phyloP scores from a whole-genome alignment of 1,139 yeast genomes.

The Geotrichum klebahnii region DNA sequence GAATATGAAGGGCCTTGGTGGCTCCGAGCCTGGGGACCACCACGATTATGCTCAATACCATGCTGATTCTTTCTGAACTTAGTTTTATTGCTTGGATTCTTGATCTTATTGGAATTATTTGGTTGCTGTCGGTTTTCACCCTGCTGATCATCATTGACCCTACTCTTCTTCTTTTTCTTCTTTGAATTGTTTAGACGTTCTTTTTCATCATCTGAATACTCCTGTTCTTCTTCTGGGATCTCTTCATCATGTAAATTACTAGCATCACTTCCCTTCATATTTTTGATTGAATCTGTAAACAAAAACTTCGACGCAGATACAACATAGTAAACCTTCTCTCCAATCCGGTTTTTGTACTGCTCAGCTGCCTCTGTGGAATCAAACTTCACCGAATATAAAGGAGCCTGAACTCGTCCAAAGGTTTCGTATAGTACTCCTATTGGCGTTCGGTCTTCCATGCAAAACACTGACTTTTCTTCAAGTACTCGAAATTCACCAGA shows the following conservation, averaged over 20 bases:
- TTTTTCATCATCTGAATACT: constrained; percentile 87
- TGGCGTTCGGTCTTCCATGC: constrained; percentile 65
- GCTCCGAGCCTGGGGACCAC: not conserved
- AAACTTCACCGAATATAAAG: constrained; percentile 73
- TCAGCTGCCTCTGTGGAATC: constrained; percentile 50
- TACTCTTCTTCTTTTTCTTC: constrained; percentile 49
- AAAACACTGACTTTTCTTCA: constrained; percentile 75
- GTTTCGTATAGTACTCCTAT: constrained; percentile 87
- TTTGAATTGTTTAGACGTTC: constrained; percentile 58
- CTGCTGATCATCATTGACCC: constrained; percentile 14
- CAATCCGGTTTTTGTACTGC: constrained; percentile 47
- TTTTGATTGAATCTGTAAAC: constrained; percentile 66
- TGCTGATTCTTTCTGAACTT: constrained; percentile 4
- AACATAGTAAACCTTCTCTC: constrained; percentile 65
- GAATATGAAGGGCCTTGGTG: not conserved
- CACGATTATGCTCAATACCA: not conserved
- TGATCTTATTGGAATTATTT: constrained; percentile 2
- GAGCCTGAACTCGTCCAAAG: constrained; percentile 84
- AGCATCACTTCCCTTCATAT: constrained; percentile 85
- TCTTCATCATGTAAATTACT: constrained; percentile 94
- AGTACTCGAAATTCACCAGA: constrained; percentile 85
- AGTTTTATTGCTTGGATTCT: constrained; percentile 2
- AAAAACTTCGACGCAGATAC: constrained; percentile 77
- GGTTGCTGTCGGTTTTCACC: not conserved
- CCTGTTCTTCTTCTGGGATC: constrained; percentile 86